These are phyloP conservation scores for Flaveria linearis DNA, from an alignment of 129 eudicot genomes.

Conservation along the genomic window DNA sequence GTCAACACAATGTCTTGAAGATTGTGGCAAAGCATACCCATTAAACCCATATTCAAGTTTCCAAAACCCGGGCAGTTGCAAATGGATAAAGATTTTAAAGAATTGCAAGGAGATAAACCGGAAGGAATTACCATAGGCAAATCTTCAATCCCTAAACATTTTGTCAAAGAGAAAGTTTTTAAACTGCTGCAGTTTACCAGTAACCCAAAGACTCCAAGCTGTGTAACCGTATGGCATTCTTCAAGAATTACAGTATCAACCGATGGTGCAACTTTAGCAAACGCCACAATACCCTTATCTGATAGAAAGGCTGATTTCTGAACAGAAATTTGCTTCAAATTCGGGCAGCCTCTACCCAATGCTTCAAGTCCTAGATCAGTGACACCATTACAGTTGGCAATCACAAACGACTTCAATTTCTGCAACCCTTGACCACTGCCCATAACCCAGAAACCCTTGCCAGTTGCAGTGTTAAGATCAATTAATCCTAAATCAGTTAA, in stretches of 20 bases:
- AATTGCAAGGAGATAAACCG: constrained; percentile 35
- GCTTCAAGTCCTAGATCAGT: constrained; percentile 78
- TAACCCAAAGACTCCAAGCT: constrained; percentile 59
- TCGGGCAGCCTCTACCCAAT: constrained; percentile 67
- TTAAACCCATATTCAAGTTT: constrained; percentile 48
- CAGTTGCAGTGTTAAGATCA: constrained; percentile 59
- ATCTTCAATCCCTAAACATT: constrained; percentile 65
- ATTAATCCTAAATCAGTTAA: constrained; percentile 52
- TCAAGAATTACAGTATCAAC: constrained; percentile 66
- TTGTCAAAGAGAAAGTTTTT: constrained; percentile 60
- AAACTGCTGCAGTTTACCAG: constrained; percentile 49
- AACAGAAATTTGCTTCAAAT: constrained; percentile 55
- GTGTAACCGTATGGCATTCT: constrained; percentile 83
- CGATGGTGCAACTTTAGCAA: constrained; percentile 49
- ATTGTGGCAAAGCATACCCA: constrained; percentile 59
- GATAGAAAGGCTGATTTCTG: constrained; percentile 50
- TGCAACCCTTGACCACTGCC: constrained; percentile 77
- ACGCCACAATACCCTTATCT: constrained; percentile 66
- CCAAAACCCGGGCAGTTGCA: constrained; percentile 76
- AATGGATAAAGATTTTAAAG: constrained; percentile 53
- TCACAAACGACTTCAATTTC: constrained; percentile 47
- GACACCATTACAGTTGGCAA: constrained; percentile 62
- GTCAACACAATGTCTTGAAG: constrained; percentile 50
- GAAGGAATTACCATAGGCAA: constrained; percentile 37
- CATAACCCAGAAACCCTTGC: constrained; percentile 94